Base-by-base conservation (phyloP, 2,329 filamentous ascomycete genomes). In the Sclerotinia subarctica region DNA sequence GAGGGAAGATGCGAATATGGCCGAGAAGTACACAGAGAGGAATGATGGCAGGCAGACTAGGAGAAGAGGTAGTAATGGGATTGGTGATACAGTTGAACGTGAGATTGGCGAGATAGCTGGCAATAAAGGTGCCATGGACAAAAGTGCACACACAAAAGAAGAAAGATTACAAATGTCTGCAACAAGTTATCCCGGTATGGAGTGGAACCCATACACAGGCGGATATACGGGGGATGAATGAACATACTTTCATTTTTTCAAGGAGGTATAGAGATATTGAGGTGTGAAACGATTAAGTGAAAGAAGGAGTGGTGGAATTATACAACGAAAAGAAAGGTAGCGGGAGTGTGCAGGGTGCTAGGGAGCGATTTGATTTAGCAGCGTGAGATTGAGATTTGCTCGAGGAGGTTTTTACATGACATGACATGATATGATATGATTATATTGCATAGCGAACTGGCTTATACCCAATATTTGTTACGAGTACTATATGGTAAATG, bases 171-270 rank as follows among this genome's bases (percentile, higher is more conserved):
- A 82, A 69, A 91, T 91, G 89, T 84, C 81, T 59, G 88, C 88
- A 8, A 88, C 87, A 17, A 88, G 85, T 75, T 91, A 90, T 77
- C 89, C 89, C 0, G 89, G 89, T 0, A 87, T 90, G 78, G 88
- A 91, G 76, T 91, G 89, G 67, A 66, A 68, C 46, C 67, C 67
- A 26, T 68, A 65, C 38, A 46, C 21, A 21, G n/a, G 29, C 2
- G 24, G 29, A n/a, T 60, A 24, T 17, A 2, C 5, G 38, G 26
- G 10, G 5, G 38, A 47, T 32, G 21, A 38, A n/a, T 47, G 26
- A 46, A 26, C 8, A 35, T 24, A 24, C 11, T 49, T 49, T 11
- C 4, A 3, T 11, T 5, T 5, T 35, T n/a, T 35, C 13, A 0
- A 13, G n/a, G n/a, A n/a, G n/a, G n/a, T n/a, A n/a, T n/a, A n/a